These are phyloP conservation scores for Gracilaria gracilis DNA, from an alignment of 23 red algal genomes.

Conservation along the genomic window DNA sequence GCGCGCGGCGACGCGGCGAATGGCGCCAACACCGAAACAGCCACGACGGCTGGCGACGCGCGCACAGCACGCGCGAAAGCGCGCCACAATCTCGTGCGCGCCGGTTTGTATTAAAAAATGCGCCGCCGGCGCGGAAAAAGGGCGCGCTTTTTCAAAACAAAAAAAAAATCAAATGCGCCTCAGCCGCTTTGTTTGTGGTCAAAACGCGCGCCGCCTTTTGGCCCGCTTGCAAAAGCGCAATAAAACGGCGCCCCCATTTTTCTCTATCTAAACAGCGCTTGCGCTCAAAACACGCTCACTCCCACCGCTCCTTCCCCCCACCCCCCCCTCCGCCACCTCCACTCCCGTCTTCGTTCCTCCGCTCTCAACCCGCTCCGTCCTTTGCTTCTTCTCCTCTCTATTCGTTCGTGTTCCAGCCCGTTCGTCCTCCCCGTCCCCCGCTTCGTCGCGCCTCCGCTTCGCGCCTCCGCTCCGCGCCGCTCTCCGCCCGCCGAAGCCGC, in stretches of 20 bases:
- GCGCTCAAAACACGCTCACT: not conserved
- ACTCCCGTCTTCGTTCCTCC: not conserved
- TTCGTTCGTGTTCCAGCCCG: not conserved
- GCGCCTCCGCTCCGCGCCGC: not conserved
- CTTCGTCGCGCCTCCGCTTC: not conserved
- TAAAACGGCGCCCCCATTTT: not conserved
- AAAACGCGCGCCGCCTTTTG: not conserved
- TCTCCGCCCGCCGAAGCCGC: not conserved
- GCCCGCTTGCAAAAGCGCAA: not conserved
- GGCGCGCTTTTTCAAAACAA: not conserved
- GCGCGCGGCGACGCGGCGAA: not conserved
- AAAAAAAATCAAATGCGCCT: too few species aligned
- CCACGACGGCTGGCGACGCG: not conserved
- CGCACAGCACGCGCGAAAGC: too few species aligned
- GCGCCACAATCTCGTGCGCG: too few species aligned
- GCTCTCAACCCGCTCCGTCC: not conserved
- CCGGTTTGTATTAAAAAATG: too few species aligned
- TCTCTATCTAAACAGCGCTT: not conserved
- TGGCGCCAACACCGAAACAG: slow-evolving; percentile 32
- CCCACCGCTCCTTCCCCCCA: not conserved
- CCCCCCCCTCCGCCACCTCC: not conserved
- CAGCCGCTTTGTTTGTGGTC: too few species aligned
- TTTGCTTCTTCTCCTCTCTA: not conserved
- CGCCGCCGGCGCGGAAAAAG: not conserved
- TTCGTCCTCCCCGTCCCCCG: not conserved